Conservation (phyloP, 75 land plant genomes). For the Cryptomeria japonica region DNA sequence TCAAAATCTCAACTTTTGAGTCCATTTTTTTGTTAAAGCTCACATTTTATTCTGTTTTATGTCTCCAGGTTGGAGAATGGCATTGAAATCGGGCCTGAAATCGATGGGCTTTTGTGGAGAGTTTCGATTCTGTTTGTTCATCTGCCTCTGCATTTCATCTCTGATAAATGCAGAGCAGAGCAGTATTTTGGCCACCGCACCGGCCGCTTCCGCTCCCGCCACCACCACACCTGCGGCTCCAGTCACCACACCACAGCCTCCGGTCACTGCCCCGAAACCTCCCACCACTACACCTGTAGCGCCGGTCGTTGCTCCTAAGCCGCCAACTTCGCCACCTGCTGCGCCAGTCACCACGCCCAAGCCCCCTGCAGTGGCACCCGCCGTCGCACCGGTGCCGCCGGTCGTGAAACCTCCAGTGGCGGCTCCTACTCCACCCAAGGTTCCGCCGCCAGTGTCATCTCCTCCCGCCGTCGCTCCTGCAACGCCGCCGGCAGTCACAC, state of each 20-base stretch:
- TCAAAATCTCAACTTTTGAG: too few relatives aligned
- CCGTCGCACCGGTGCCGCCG: not conserved
- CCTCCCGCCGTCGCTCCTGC: not conserved
- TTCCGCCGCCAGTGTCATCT: not conserved
- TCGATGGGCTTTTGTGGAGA: not conserved
- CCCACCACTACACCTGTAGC: not conserved
- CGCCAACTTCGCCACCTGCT: not conserved
- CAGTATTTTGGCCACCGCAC: not conserved
- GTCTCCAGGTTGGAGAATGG: not conserved
- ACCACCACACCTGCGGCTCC: not conserved
- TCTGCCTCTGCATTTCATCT: not conserved
- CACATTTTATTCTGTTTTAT: too few relatives aligned
- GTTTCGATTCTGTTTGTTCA: not conserved
- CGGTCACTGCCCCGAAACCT: not conserved
- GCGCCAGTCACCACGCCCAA: not conserved
- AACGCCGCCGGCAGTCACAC: not conserved
- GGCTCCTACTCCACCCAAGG: not conserved
- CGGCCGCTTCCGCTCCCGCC: not conserved
- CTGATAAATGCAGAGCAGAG: not conserved
- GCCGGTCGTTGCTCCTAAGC: not conserved
- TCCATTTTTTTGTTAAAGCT: too few relatives aligned
- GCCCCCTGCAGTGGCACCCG: not conserved
- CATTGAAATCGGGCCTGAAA: not conserved
- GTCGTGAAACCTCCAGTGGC: not conserved
- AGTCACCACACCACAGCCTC: not conserved